Percentiles rank a stretch among this genome's conserved stretches.
These are phyloP conservation scores for Hanseniaspora clermontiae DNA, from an alignment of 805 yeast species.

Conservation along the genomic window DNA sequence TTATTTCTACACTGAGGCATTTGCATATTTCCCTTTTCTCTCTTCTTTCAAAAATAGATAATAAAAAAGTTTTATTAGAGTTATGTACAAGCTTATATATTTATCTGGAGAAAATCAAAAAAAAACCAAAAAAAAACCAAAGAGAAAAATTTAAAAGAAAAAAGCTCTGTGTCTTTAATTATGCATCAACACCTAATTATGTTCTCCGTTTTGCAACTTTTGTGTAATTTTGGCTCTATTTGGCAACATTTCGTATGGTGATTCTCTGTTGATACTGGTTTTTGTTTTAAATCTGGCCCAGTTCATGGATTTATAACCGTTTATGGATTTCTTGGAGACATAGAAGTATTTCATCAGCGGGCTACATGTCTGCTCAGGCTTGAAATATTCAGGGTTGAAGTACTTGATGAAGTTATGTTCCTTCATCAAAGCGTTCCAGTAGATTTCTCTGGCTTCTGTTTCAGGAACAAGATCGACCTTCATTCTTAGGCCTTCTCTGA, in stretches of 20 bases:
- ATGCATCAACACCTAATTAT: neutral
- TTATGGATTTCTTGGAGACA: constrained; percentile 2
- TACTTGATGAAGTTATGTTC: neutral
- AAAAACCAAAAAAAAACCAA: neutral
- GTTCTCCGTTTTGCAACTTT: neutral
- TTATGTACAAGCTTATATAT: neutral
- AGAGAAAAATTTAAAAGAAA: neutral
- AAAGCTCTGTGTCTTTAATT: neutral
- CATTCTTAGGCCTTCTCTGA: constrained; percentile 30
- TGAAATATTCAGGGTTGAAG: constrained; percentile 3
- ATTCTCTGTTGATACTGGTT: constrained; percentile 11
- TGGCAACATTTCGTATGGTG: constrained; percentile 1
- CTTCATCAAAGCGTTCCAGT: constrained; percentile 2
- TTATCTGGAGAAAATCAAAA: neutral
- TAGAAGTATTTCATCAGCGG: constrained; percentile 3
- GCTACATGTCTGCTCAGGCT: constrained; percentile 9
- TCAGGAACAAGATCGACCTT: constrained; percentile 28
- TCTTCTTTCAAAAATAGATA: too few relatives aligned
- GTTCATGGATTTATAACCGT: constrained; percentile 9
- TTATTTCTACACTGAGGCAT: too few relatives aligned
- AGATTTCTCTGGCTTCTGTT: neutral
- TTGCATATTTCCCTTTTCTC: too few relatives aligned
- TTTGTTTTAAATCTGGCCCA: constrained; percentile 12
- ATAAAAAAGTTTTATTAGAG: neutral
- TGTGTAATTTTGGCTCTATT: neutral